A percentile compares a stretch with the other conserved stretches of the same genome.
Evolutionary conservation across 495 filamentous ascomycete genomes (phyloP).

Genomic region (Aspergillus sclerotioniger): DNA sequence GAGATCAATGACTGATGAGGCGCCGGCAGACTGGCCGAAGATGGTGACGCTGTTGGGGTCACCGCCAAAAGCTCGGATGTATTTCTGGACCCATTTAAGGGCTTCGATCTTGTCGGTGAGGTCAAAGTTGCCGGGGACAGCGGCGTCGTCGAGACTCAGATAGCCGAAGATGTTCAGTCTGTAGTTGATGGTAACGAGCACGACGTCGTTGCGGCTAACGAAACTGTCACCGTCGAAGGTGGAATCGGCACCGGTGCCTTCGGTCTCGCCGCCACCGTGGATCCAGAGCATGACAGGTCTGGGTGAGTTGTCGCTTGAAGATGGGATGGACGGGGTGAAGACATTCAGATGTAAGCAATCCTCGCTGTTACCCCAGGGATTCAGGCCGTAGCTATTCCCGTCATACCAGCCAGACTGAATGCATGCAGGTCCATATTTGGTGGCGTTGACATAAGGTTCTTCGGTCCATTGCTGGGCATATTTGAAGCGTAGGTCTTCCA

Average conservation of each 20-base stretch:
- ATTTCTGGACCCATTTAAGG: neutral
- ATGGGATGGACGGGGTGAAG: neutral
- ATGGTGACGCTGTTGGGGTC: neutral
- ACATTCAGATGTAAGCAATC: neutral
- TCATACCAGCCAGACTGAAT: neutral
- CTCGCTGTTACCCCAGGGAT: neutral
- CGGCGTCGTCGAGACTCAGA: neutral
- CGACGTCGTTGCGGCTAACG: neutral
- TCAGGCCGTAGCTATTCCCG: neutral
- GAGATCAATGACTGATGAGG: neutral
- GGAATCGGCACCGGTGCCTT: neutral
- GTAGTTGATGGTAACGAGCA: neutral
- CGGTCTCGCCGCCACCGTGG: neutral
- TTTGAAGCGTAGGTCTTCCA: no score
- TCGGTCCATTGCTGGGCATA: no score
- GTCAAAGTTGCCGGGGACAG: neutral
- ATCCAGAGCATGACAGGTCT: neutral
- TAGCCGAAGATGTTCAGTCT: neutral
- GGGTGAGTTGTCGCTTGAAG: neutral
- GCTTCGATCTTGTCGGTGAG: neutral
- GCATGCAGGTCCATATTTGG: neutral
- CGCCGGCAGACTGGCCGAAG: neutral
- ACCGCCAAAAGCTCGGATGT: neutral
- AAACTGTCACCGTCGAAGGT: neutral
- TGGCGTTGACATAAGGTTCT: no score